A percentile compares a stretch with the other conserved stretches of the same genome.
Evolutionary conservation across 1,284 basidiomycete species (phyloP).

Genomic region (Rhizopogon parksii): DNA sequence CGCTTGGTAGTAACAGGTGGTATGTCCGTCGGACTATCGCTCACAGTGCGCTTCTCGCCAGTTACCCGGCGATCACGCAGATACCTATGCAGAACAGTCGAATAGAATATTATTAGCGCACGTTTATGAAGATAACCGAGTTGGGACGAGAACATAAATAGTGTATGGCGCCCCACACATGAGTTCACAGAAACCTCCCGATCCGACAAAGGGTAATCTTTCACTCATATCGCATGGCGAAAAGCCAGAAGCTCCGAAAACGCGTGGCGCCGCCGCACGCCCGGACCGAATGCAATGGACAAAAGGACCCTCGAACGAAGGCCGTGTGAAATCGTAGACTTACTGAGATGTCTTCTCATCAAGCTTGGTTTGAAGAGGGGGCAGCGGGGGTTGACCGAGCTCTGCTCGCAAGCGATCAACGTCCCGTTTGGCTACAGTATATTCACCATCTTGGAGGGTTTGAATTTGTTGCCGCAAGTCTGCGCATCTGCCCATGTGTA

Average conservation of each 20-base stretch:
- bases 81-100: slow-evolving; percentile 20
- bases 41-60: slow-evolving; percentile 24
- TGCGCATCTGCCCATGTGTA: slow-evolving; percentile 40
- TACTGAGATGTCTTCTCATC: slow-evolving; percentile 71
- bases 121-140: slow-evolving; percentile 12
- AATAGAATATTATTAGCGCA: slow-evolving; percentile 15
- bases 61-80: slow-evolving; percentile 34
- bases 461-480: slow-evolving; percentile 61
- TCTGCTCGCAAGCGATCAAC: slow-evolving; percentile 68
- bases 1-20: slow-evolving; percentile 31
- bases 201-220: background rate
- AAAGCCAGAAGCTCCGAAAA: background rate
- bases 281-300: background rate
- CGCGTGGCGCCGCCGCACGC: background rate
- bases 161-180: background rate
- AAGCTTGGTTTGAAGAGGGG: slow-evolving; percentile 59
- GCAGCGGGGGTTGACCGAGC: slow-evolving; percentile 65
- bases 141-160: slow-evolving; percentile 4
- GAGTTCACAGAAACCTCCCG: background rate
- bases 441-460: slow-evolving; percentile 64
- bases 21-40: slow-evolving; percentile 22
- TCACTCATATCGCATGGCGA: background rate
- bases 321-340: slow-evolving; percentile 27
- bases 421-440: slow-evolving; percentile 61
- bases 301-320: background rate